Evolutionary conservation across 1,284 basidiomycete species (phyloP), one percentile per base, ranked within the genome.

Genomic region (Ganoderma sinense): DNA sequence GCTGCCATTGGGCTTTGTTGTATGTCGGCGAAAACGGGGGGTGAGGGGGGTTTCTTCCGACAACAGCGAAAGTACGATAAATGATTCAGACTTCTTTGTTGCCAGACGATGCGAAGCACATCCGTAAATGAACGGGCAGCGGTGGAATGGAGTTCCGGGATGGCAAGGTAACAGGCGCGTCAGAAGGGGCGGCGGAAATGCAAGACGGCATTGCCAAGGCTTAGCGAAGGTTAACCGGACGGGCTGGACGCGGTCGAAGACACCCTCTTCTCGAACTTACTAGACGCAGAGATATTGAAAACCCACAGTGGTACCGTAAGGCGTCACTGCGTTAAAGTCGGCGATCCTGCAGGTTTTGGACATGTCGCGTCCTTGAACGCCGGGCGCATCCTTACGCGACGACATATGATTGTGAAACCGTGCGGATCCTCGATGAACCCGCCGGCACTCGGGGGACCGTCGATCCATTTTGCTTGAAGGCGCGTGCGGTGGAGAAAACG

Each of bases 151-250:
- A 39, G 18, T 18, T 59, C 56, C 18, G 11, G 33, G 53, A 39
- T 4, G 36, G 36, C 56, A 2, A 39, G 20, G 36, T 18, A 23
- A 59, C 56, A 59, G 56, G 31, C 33, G 56, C 56, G 56, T 59
- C 56, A 33, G 56, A 59, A 59, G n/a, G 10, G 31, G 20, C 18
- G n/a, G 7, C 33, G 10, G 55, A 33, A 56, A n/a, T 18, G 4
- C 55, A 33, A 14, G 23, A 29, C 48, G 48, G 23, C 48, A 53
- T 53, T n/a, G 48, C 14, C 4, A 53, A 23, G 48, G 48, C 48
- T 53, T 53, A 59, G 56, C 33, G 56, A 36, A 59, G 56, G 33
- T 59, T 39, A 59, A 20, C 31, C 33, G 56, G 56, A 39, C 33
- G 2, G 10, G 39, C 6, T 56, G 55, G 20, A 33, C 29, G 20